These are phyloP conservation scores for Acacia pycnantha DNA, from an alignment of 331 rosid species.

Conservation along the genomic window DNA sequence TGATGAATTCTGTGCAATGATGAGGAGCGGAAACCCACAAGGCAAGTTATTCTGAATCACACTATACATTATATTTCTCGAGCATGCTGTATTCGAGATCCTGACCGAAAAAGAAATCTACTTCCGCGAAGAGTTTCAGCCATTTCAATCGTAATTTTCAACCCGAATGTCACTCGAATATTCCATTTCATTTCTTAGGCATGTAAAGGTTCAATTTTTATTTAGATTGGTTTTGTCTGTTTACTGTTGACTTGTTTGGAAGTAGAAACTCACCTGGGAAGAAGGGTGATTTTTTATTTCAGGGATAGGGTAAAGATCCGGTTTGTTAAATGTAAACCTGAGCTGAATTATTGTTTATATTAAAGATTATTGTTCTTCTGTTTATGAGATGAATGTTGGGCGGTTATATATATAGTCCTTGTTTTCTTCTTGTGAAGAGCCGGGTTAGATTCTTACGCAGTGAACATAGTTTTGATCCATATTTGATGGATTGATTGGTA, in stretches of 20 bases:
- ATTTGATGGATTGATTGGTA: no score
- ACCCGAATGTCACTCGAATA: not conserved
- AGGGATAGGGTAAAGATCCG: not conserved
- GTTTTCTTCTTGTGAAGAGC: not conserved
- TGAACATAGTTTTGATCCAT: not conserved
- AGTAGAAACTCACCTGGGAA: no score
- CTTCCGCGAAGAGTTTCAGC: conserved; percentile 13
- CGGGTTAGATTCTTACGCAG: not conserved
- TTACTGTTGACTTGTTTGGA: not conserved
- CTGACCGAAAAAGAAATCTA: conserved; percentile 6
- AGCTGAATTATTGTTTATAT: not conserved
- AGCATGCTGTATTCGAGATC: conserved; percentile 4
- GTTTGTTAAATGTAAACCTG: not conserved
- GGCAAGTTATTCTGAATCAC: conserved; percentile 55
- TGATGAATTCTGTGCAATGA: conserved; percentile 86
- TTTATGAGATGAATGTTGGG: not conserved
- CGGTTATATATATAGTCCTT: no score
- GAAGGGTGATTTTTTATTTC: no score
- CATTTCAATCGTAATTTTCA: not conserved
- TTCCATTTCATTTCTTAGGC: conserved; percentile 15
- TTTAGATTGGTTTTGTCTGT: conserved; percentile 17
- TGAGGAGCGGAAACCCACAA: conserved; percentile 88
- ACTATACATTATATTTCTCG: not conserved
- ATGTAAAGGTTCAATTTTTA: conserved; percentile 34
- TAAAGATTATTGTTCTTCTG: not conserved